These are phyloP conservation scores for Citrullus amarus DNA, from an alignment of 306 rosid genomes.

Conservation along the genomic window DNA sequence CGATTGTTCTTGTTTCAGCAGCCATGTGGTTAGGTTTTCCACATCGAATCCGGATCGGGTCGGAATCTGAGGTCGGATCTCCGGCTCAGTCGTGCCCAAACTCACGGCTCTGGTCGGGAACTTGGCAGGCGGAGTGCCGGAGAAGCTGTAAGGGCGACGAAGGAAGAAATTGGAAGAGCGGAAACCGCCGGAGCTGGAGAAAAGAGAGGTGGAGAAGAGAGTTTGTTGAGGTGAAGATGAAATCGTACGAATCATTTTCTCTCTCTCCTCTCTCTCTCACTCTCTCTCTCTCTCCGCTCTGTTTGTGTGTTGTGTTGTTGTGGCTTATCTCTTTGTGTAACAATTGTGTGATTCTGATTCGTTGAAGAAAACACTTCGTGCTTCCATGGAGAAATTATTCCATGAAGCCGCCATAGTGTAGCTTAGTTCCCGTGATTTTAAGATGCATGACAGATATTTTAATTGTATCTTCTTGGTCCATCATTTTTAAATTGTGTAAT, in stretches of 20 bases:
- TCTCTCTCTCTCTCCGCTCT: neutral
- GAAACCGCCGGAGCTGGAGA: slow-evolving; percentile 4
- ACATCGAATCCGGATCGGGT: slow-evolving; percentile 1
- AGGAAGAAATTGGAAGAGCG: slow-evolving; percentile 1
- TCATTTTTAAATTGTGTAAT: no score
- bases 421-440: no score
- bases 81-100: neutral
- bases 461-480: no score
- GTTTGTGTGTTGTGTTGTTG: neutral
- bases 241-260: slow-evolving; percentile 11
- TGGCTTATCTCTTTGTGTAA: slow-evolving; percentile 5
- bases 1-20: slow-evolving; percentile 26
- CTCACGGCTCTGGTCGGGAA: slow-evolving; percentile 6
- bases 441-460: no score
- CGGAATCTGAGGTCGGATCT: neutral
- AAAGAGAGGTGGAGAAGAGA: slow-evolving; percentile 15
- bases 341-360: slow-evolving; percentile 6
- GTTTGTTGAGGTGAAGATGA: slow-evolving; percentile 8
- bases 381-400: neutral
- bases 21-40: slow-evolving; percentile 28
- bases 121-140: neutral
- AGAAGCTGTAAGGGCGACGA: neutral
- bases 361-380: neutral
- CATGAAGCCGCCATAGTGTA: no score
- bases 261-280: neutral